Base-by-base conservation (phyloP, 352 stramenopile species). In the Lagenidium sp. region DNA sequence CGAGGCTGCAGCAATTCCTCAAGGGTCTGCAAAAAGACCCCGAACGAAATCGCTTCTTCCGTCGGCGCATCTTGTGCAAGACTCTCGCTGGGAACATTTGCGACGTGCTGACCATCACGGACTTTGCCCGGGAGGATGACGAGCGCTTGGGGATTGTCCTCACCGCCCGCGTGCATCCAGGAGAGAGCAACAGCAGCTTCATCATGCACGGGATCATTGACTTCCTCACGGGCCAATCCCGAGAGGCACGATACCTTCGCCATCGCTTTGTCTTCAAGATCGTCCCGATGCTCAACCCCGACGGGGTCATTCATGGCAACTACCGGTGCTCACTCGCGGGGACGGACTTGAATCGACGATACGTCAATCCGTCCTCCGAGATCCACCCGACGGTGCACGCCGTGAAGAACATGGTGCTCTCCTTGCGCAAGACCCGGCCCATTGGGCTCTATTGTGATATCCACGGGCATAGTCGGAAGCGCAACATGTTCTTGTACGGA, bases 201-300 rank as follows among this genome's bases (percentile, higher is more conserved):
- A 52, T 97, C 24, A 94, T 96, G 69, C 70, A 96, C 35, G 88
- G 88, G 12, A 68, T 97, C 26, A 53, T 97, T 22, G 63, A 90
- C 13, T 95, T 93, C 41, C 60, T 97, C 37, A 93, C 81, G 0
- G 71, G 78, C 21, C 46, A 55, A 15, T 73, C 80, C 10, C 57
- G 74, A 6, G 82, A 85, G 44, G 85, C 87, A 20, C 63, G 57
- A 20, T 68, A 71, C 34, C 55, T 96, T n/a, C 78, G 84, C 13
- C 63, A 81, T 28, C 59, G 80, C 26, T 95, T 94, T 36, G 65
- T 95, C 15, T 94, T 96, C 51, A 94, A 95, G 42, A 39, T 97
- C 36, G 76, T 97, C 10, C 88, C 88, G 3, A 97, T 97, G 88
- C 63, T 97, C n/a, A 97, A 97, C 47, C 81, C 82, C 0, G 88